Percentiles rank a stretch among this genome's conserved stretches.
Conservation (phyloP, 345 rosid species). For the Citrus hindsii region DNA sequence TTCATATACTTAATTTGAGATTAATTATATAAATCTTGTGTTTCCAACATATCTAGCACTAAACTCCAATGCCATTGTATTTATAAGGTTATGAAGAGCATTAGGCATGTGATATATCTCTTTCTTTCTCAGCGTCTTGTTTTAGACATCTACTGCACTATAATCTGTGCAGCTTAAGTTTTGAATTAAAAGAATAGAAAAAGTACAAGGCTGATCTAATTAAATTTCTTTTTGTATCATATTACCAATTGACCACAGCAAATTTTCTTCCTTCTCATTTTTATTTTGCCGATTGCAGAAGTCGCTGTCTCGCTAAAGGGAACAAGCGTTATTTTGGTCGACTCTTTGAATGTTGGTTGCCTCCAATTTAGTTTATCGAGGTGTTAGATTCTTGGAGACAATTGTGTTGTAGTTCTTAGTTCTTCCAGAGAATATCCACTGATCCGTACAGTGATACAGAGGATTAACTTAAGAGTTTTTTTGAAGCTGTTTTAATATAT, state of each 20-base stretch:
- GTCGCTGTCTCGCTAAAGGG: no score
- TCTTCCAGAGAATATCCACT: background rate
- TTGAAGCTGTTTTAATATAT: background rate
- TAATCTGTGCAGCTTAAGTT: background rate
- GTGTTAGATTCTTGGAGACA: background rate
- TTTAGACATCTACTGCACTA: background rate
- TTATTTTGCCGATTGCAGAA: background rate
- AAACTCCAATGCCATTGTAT: background rate
- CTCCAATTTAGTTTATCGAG: background rate
- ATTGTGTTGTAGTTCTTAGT: background rate
- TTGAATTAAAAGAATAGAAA: background rate
- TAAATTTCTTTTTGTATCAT: background rate
- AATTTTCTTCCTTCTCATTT: background rate
- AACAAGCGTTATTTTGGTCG: no score
- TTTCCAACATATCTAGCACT: background rate
- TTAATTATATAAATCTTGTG: background rate
- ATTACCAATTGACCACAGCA: background rate
- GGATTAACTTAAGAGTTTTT: background rate
- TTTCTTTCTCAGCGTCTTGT: background rate
- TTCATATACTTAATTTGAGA: background rate
- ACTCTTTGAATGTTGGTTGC: background rate
- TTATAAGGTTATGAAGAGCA: background rate
- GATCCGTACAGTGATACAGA: background rate
- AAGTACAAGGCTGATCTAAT: background rate
- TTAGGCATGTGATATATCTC: background rate